Conservation (phyloP, 2,329 filamentous ascomycete species). For the Blastomyces percursus region DNA sequence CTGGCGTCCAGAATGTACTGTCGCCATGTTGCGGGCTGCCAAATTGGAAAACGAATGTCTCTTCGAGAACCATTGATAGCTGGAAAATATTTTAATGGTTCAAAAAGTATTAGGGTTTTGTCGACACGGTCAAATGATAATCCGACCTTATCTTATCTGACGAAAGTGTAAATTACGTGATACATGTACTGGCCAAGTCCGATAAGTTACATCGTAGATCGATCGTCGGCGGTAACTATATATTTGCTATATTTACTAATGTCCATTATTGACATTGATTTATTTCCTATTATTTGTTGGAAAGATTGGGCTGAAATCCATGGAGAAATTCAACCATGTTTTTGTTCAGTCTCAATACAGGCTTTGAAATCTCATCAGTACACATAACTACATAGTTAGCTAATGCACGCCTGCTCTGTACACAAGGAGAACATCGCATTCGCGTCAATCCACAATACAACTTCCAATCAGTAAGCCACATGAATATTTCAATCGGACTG, state of each 20-base stretch:
- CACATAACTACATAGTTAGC: no score
- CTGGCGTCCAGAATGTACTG: conserved; percentile 54
- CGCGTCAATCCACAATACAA: neutral
- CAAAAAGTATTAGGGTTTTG: conserved; percentile 7
- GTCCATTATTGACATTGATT: neutral
- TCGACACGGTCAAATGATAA: conserved; percentile 1
- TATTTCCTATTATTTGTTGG: neutral
- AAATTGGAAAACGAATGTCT: conserved; percentile 4
- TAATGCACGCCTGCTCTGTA: no score
- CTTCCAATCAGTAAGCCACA: neutral
- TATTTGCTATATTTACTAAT: no score
- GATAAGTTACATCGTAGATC: no score
- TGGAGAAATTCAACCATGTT: neutral
- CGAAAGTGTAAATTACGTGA: neutral
- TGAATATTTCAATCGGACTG: neutral
- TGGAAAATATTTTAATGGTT: conserved; percentile 14
- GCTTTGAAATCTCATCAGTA: neutral
- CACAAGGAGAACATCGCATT: neutral
- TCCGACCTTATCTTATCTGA: conserved; percentile 7
- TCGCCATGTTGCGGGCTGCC: conserved; percentile 30
- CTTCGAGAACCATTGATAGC: neutral
- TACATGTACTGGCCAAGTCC: no score
- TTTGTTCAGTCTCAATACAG: neutral
- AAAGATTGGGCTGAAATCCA: neutral
- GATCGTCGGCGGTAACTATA: neutral